These are phyloP conservation scores for Blastobotrys raffinosifermentans DNA, from an alignment of 1,139 yeast genomes.

Conservation along the genomic window DNA sequence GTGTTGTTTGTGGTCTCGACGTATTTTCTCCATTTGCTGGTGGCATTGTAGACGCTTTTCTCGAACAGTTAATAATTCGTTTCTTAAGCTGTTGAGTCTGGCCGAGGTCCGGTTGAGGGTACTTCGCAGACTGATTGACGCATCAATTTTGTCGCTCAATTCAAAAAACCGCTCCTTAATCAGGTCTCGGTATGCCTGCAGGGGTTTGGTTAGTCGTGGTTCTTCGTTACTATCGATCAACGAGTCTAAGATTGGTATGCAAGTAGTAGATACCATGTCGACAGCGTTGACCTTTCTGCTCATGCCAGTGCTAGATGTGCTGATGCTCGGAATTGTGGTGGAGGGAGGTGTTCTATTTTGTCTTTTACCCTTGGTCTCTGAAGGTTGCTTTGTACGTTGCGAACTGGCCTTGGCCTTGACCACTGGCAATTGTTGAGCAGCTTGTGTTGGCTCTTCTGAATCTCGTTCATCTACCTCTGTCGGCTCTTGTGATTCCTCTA, in stretches of 20 bases:
- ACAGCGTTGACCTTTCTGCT: conserved; percentile 20
- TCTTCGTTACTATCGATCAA: conserved; percentile 2
- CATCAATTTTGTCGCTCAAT: conserved; percentile 21
- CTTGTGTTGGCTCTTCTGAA: no score
- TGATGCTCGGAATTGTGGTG: no score
- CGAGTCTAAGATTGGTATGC: conserved; percentile 15
- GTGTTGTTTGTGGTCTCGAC: conserved; percentile 12
- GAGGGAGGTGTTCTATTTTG: no score
- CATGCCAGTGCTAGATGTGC: no score
- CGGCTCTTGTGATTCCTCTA: no score
- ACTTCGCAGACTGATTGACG: conserved; percentile 15
- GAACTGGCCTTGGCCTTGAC: no score
- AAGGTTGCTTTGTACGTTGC: no score
- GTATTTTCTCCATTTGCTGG: conserved; percentile 16
- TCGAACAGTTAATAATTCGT: conserved; percentile 18
- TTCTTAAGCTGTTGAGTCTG: conserved; percentile 18
- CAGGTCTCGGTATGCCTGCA: conserved; percentile 15
- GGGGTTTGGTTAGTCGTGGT: conserved; percentile 8
- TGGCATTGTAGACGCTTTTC: conserved; percentile 17
- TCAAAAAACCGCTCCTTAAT: conserved; percentile 17
- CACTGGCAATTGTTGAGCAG: no score
- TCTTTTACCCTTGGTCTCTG: no score
- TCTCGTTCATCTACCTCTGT: no score
- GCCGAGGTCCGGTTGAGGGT: conserved; percentile 18
- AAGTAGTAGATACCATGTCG: conserved; percentile 22